These are phyloP conservation scores for Collybia sordida DNA, from an alignment of 768 basidiomycete species.

Conservation along the genomic window DNA sequence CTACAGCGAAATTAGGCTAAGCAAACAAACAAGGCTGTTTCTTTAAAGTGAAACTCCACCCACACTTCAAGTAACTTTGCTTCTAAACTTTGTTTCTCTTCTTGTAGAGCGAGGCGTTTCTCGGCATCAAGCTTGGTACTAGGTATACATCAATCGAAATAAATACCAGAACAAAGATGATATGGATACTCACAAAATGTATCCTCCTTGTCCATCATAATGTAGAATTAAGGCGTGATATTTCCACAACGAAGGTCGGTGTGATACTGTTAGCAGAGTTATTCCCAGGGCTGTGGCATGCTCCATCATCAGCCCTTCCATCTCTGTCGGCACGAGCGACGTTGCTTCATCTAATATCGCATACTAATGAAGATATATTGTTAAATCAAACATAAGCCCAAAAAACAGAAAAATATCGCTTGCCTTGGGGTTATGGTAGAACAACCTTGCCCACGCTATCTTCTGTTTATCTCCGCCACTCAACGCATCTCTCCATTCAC, in stretches of 20 bases:
- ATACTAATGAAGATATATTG: conserved; percentile 52
- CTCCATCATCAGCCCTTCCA: conserved; percentile 95
- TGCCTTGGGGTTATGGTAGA: conserved; percentile 93
- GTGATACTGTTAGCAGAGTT: conserved; percentile 92
- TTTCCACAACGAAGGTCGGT: conserved; percentile 92
- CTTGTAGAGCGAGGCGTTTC: conserved; percentile 85
- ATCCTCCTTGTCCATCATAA: conserved; percentile 93
- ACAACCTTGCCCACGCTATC: conserved; percentile 95
- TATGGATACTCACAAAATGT: conserved; percentile 75
- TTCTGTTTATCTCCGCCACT: conserved; percentile 97
- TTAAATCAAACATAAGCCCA: neutral
- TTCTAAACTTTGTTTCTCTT: conserved; percentile 91
- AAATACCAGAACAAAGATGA: conserved; percentile 1
- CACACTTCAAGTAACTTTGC: conserved; percentile 84
- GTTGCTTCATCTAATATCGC: conserved; percentile 98
- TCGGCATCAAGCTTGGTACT: conserved; percentile 91
- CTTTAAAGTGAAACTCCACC: conserved; percentile 30
- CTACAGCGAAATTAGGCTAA: conserved; percentile 35
- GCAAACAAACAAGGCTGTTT: neutral
- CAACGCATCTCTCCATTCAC: conserved; percentile 92
- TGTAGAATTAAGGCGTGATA: conserved; percentile 88
- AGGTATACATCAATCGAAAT: conserved; percentile 6
- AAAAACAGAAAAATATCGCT: conserved; percentile 13
- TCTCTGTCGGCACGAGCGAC: conserved; percentile 87
- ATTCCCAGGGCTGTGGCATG: conserved; percentile 85